These are phyloP conservation scores for Ilyonectria sp. DNA, from an alignment of 2,329 filamentous ascomycete genomes.

Conservation along the genomic window DNA sequence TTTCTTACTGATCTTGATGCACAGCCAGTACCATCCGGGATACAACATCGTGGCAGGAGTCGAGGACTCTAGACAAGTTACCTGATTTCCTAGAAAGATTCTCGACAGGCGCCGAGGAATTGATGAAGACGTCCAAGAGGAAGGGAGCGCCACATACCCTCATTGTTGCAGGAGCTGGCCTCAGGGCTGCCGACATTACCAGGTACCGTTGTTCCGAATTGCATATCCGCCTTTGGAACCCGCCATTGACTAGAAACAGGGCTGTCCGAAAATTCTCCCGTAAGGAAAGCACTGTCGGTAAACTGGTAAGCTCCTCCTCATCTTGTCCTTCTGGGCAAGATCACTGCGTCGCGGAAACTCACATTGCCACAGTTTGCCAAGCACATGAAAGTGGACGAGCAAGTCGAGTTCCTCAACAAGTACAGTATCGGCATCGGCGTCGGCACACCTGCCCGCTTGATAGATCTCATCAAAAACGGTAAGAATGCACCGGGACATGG, in stretches of 20 bases:
- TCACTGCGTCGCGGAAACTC: background rate
- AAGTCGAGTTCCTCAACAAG: conserved; percentile 80
- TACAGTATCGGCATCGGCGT: conserved; percentile 87
- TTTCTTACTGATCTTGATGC: conserved; percentile 8
- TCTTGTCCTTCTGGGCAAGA: background rate
- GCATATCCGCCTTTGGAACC: background rate
- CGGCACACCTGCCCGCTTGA: conserved; percentile 87
- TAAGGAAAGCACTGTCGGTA: conserved; percentile 84
- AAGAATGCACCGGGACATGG: conserved; percentile 47
- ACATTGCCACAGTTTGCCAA: conserved; percentile 80
- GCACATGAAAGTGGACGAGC: conserved; percentile 95
- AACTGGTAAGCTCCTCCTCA: conserved; percentile 69
- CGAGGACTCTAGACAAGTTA: conserved; percentile 79
- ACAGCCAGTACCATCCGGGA: conserved; percentile 83
- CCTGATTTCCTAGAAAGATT: conserved; percentile 83
- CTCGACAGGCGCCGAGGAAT: conserved; percentile 68
- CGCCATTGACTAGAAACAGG: conserved; percentile 59
- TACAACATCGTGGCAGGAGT: conserved; percentile 80
- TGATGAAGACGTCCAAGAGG: conserved; percentile 77
- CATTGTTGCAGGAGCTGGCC: conserved; percentile 86
- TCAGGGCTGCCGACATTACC: conserved; percentile 88
- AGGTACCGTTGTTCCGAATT: conserved; percentile 63
- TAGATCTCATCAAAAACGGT: conserved; percentile 87
- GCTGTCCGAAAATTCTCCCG: conserved; percentile 83
- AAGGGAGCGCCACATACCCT: conserved; percentile 88